Base-by-base conservation (phyloP, 495 filamentous ascomycete species). In the Gamarada debralockiae region DNA sequence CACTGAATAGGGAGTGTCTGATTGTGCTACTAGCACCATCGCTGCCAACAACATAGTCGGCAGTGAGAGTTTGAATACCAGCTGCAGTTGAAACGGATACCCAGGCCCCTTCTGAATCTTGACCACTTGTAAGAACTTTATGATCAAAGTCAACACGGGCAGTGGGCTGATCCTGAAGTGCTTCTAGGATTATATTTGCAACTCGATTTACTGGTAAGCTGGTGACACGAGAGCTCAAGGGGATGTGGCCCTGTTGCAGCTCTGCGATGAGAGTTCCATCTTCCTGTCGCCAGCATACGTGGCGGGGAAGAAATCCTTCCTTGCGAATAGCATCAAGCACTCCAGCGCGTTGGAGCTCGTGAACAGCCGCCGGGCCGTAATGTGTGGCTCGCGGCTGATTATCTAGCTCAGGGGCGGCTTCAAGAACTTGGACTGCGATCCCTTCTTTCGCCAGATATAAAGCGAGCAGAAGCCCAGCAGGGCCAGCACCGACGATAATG, bases 21-120 rank as follows among this genome's bases (percentile, higher is more conserved):
- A 83, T 70, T 4, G 67, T 67, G 55, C 79, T 83, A 36, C 70
- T 76, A 0, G 79, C 81, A 4, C 80, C 80, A 61, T 85, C 80
- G 53, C 78, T 80, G 0, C 80, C 81, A 15, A 80, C 56, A 2
- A 85, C 53, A 55, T 79, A 84, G 60, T 83, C 79, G 20, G 68
- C 53, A 6, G 29, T 33, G 13, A 7, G 61, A 56, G 65, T 64
- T 29, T 40, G 50, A 0, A 75, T 74, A 8, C 67, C 68, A 0
- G 70, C 73, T 46, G 79, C 72, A 14, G 76, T 68, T 10, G 78
- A 72, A 2, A 74, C 18, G 20, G 20, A 10, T n/a, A 18, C 74
- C 71, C 73, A 77, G 1, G 74, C 76, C 33, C 68, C 69, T 10
- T 65, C 60, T 23, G 65, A 67, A 44, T 78, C 72, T 61, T 83